Percentiles rank a stretch among this genome's conserved stretches.
These are phyloP conservation scores for Erythrophleum ivorense DNA, from an alignment of 331 rosid genomes.

Conservation along the genomic window DNA sequence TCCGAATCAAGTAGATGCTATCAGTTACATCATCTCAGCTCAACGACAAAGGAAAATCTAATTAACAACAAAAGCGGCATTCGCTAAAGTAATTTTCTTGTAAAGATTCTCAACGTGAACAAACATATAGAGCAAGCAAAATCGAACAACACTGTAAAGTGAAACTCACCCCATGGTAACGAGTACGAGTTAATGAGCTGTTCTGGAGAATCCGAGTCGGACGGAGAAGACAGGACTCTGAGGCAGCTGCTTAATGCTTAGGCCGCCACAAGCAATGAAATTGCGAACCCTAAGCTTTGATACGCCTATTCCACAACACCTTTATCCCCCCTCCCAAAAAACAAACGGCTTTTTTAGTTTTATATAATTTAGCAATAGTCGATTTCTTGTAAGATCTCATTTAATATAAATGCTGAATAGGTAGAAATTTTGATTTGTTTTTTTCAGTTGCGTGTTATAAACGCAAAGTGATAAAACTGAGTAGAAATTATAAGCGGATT, in stretches of 20 bases:
- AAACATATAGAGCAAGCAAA: not conserved
- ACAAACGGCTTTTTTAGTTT: too few relatives aligned
- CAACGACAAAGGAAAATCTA: not conserved
- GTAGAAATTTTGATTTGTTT: too few relatives aligned
- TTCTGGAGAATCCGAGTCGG: conserved; percentile 5
- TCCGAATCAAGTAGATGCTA: not conserved
- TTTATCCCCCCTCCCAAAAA: too few relatives aligned
- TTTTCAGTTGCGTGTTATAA: too few relatives aligned
- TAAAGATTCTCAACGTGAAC: conserved; percentile 9
- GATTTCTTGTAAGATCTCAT: too few relatives aligned
- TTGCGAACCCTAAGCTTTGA: conserved; percentile 48
- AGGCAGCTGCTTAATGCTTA: not conserved
- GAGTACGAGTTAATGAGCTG: conserved; percentile 19
- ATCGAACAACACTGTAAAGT: not conserved
- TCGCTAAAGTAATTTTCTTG: not conserved
- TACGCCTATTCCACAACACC: too few relatives aligned
- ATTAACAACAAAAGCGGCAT: not conserved
- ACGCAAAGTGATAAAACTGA: too few relatives aligned
- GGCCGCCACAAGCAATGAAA: conserved; percentile 17
- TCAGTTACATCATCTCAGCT: not conserved
- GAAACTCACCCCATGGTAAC: conserved; percentile 62
- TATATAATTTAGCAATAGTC: too few relatives aligned
- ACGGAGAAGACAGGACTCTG: not conserved
- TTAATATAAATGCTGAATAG: too few relatives aligned
- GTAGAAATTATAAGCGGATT: too few relatives aligned